A percentile compares a stretch with the other conserved stretches of the same genome.
phyloP scores from a whole-genome alignment of 768 basidiomycete species.

The Lactifluus echinatus region DNA sequence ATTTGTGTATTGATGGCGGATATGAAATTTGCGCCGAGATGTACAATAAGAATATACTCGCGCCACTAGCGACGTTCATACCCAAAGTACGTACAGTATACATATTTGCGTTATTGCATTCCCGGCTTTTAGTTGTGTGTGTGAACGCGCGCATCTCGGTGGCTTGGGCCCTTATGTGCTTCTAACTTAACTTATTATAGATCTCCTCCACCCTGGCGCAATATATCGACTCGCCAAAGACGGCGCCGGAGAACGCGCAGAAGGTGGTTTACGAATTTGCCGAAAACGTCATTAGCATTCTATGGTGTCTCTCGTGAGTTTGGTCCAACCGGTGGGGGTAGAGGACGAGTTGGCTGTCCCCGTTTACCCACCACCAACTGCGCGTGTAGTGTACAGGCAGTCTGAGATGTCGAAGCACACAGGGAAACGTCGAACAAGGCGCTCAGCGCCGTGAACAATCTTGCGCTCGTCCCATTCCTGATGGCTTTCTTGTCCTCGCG shows the following conservation, averaged over 20 bases:
- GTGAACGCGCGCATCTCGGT: background rate
- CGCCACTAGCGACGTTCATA: slow-evolving; percentile 64
- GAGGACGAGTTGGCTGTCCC: too few species aligned
- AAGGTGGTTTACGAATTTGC: slow-evolving; percentile 80
- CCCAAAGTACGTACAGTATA: slow-evolving; percentile 51
- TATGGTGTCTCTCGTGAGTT: slow-evolving; percentile 94
- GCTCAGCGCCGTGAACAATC: slow-evolving; percentile 74
- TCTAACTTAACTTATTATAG: slow-evolving; percentile 33
- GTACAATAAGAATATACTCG: slow-evolving; percentile 91
- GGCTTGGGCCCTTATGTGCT: background rate
- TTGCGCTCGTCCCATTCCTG: slow-evolving; percentile 71
- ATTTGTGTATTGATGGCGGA: slow-evolving; percentile 90
- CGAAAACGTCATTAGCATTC: slow-evolving; percentile 84
- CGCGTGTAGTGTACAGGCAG: slow-evolving; percentile 18
- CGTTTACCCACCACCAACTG: background rate
- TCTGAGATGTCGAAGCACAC: slow-evolving; percentile 19
- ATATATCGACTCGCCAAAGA: slow-evolving; percentile 51
- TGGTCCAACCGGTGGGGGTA: too few species aligned
- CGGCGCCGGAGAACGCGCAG: slow-evolving; percentile 59
- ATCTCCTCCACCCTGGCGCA: slow-evolving; percentile 66
- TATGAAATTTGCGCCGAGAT: slow-evolving; percentile 94
- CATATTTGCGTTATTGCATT: background rate
- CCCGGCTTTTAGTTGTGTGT: too few species aligned
- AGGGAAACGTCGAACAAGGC: slow-evolving; percentile 94
- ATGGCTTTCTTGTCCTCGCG: slow-evolving; percentile 80